Base-by-base conservation (phyloP, 768 basidiomycete species). In the Lanmaoa pseudosensibilis region DNA sequence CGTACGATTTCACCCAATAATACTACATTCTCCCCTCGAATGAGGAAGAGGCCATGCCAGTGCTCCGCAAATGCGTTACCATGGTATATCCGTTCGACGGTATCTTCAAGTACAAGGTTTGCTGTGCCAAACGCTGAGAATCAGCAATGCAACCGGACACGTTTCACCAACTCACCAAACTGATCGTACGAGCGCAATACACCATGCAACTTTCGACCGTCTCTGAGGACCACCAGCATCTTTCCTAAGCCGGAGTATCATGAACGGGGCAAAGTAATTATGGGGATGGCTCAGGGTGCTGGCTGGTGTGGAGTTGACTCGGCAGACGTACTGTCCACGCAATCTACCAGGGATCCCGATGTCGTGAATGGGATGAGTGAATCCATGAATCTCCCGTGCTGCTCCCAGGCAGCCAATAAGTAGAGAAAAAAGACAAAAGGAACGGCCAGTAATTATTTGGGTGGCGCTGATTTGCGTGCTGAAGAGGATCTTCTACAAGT, bases 251-350 rank as follows among this genome's bases (percentile, higher is more conserved):
- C 62, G 41, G 63, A 58, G 62, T 59, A 69, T 60, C 47, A 62
- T 49, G 38, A 50, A 60, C 45, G 55, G 49, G 49, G 47, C 41
- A 64, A 62, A 60, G 62, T 64, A 70, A 78, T 78, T 75, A 76
- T 80, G 78, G 77, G 36, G 45, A 78, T 69, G 60, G 76, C 73
- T 76, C 76, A 73, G 76, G 67, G 64, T 52, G 78, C 74, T 64
- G 77, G 77, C 72, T 78, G 78, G 80, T 74, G 76, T 67, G 59
- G 67, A 74, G 67, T 66, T 72, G 73, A 73, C 68, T 74, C 64
- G 79, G 81, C 75, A 83, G 83, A 91, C 97, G 88, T 87, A 99
- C 97, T 97, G 88, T 99, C 97, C 79, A 99, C 97, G 75, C 94
- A 94, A 83, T 98, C 97, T 75, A 98, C 91, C 62, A 99, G 85